Evolutionary conservation across 495 filamentous ascomycete genomes (phyloP).

Genomic region (Lasiosphaeria miniovina): DNA sequence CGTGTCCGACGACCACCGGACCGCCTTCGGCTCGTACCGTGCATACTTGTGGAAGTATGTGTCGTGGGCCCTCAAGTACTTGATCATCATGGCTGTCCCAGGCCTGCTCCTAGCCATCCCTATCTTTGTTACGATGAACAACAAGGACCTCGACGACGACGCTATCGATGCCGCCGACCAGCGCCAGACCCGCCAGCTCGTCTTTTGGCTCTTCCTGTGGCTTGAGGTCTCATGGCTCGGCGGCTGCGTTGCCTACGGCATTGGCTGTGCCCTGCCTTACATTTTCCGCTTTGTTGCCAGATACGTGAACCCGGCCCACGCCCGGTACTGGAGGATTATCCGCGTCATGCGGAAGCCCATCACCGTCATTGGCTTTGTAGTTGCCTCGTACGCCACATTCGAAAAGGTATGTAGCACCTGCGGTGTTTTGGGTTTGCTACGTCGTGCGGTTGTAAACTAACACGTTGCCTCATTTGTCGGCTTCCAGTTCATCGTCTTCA

Average conservation of each 20-base stretch:
- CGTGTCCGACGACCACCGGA: background rate
- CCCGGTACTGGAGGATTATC: slow-evolving; percentile 29
- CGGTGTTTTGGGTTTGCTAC: background rate
- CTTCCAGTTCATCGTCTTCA: slow-evolving; percentile 15
- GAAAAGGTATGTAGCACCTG: slow-evolving; percentile 6
- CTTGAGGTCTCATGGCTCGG: slow-evolving; percentile 23
- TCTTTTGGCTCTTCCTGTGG: slow-evolving; percentile 27
- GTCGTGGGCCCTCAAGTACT: slow-evolving; percentile 12
- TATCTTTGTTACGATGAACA: slow-evolving; percentile 12
- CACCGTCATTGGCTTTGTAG: slow-evolving; percentile 15
- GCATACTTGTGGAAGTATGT: slow-evolving; percentile 7
- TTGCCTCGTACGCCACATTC: slow-evolving; percentile 17
- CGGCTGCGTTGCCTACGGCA: slow-evolving; percentile 11
- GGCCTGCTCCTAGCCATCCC: slow-evolving; percentile 17
- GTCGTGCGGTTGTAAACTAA: background rate
- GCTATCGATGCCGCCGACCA: slow-evolving; percentile 1
- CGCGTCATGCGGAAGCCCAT: slow-evolving; percentile 23
- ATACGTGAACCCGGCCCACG: slow-evolving; percentile 29
- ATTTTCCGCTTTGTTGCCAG: slow-evolving; percentile 27
- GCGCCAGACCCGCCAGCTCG: slow-evolving; percentile 5
- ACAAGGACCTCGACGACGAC: slow-evolving; percentile 10
- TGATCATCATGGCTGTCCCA: slow-evolving; percentile 15
- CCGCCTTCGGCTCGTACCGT: slow-evolving; percentile 9
- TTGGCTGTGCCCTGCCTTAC: slow-evolving; percentile 25
- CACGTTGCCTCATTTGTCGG: background rate